Conservation (phyloP, 2,329 filamentous ascomycete genomes). For the Ophiocordyceps australis region DNA sequence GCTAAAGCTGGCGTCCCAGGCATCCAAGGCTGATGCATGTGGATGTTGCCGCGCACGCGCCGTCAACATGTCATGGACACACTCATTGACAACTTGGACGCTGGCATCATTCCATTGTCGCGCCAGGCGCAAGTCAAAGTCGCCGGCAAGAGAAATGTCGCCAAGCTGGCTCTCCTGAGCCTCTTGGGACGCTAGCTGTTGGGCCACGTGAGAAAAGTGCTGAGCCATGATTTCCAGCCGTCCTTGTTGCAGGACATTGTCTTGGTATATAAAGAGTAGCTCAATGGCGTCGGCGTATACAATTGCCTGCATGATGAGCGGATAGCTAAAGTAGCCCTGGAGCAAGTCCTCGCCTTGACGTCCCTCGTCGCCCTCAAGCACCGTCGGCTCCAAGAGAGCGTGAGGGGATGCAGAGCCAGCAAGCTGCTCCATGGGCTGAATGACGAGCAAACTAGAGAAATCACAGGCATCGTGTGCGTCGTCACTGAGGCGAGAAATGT, state of each 20-base stretch:
- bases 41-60: too few species aligned
- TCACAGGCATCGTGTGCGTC: neutral
- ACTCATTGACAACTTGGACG: too few species aligned
- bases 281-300: neutral
- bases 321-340: conserved; percentile 2
- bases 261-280: conserved; percentile 1
- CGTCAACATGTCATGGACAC: too few species aligned
- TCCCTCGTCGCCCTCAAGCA: neutral
- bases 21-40: conserved; percentile 16
- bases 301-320: conserved; percentile 1
- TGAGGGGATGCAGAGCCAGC: neutral
- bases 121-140: too few species aligned
- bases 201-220: neutral
- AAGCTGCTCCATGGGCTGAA: neutral
- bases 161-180: neutral
- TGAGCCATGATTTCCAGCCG: neutral
- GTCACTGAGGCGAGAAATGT: neutral
- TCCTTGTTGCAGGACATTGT: neutral
- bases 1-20: conserved; percentile 21
- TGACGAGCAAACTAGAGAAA: neutral
- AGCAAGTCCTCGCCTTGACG: neutral
- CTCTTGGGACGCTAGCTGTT: neutral
- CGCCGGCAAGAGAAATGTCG: neutral
- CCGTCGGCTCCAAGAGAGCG: neutral
- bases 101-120: too few species aligned